Percentiles rank a stretch among this genome's conserved stretches.
Conservation (phyloP, 2,329 filamentous ascomycete species). For the Pseudogymnoascus sp. region DNA sequence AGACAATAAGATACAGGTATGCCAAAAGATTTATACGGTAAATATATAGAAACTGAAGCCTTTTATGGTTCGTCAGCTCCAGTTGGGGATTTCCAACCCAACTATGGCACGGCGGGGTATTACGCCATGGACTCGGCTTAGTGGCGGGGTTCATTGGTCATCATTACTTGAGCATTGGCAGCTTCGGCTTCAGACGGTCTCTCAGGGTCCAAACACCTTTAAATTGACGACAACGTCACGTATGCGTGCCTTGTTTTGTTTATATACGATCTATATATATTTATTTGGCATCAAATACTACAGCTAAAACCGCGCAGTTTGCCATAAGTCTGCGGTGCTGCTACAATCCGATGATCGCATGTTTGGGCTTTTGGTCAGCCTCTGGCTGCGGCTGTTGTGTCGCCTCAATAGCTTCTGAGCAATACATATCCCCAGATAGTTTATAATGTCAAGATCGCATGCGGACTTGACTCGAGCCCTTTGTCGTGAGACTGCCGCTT, state of each 20-base stretch:
- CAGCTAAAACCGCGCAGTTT: neutral
- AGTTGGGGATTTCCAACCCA: neutral
- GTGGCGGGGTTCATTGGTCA: conserved; percentile 1
- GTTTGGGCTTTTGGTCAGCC: neutral
- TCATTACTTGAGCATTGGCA: neutral
- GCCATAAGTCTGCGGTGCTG: neutral
- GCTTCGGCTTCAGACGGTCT: neutral
- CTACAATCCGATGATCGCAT: neutral
- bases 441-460: neutral
- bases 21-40: neutral
- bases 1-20: neutral
- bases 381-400: neutral
- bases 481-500: neutral
- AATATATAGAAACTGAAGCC: neutral
- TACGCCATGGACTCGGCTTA: neutral
- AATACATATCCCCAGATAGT: neutral
- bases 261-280: neutral
- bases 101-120: neutral
- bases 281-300: neutral
- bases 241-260: neutral
- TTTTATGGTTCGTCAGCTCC: neutral
- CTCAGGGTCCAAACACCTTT: neutral
- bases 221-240: neutral
- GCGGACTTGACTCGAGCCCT: neutral
- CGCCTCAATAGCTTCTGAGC: neutral